Evolutionary conservation across 768 basidiomycete species (phyloP), one percentile per base, ranked within the genome.

Genomic region (Megacollybia marginata): DNA sequence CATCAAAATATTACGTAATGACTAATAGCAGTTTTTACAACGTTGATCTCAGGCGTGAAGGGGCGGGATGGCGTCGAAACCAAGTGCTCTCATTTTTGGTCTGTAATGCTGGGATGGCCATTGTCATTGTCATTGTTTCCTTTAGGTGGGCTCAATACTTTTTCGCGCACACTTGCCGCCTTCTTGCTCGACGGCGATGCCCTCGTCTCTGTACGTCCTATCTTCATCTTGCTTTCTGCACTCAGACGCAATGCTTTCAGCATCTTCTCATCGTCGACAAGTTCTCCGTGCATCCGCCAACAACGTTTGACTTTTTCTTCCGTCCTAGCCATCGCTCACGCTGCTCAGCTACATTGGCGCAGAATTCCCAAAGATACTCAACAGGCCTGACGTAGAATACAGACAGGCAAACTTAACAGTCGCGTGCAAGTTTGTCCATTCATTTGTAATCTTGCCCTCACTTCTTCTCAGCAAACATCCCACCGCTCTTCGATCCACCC

Each of bases 1-100:
- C 23, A 28, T 28, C 23, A 28, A 2, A 28, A 3, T 2, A 28
- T 28, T 28, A 28, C 23, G 23, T 28, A 28, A 28, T 28, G 23
- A 28, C 23, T 28, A 28, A 28, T 28, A 28, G 23, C 23, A 28
- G 23, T 40, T 18, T 40, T 40, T 40, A 2, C 38, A 40, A 15
- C 38, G 18, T 18, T 18, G 13, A 15, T 18, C 13, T 40, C 38
- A 40, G 38, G 38, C 38, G 38, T 40, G 13, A 13, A 18, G 38
- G 4, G 18, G 18, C 8, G 18, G 13, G 38, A 28, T 28, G 15
- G 15, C 44, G n/a, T 13, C 61, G 40, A 79, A 75, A 54, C 87
- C 87, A 12, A 80, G 68, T 65, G 88, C 77, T 36, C 75, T 92
- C 57, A 83, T 92, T 55, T 83, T 89, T 57, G 89, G 89, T 90